These are phyloP conservation scores for Ceratobasidium sp. DNA, from an alignment of 1,284 basidiomycete genomes.

Conservation along the genomic window DNA sequence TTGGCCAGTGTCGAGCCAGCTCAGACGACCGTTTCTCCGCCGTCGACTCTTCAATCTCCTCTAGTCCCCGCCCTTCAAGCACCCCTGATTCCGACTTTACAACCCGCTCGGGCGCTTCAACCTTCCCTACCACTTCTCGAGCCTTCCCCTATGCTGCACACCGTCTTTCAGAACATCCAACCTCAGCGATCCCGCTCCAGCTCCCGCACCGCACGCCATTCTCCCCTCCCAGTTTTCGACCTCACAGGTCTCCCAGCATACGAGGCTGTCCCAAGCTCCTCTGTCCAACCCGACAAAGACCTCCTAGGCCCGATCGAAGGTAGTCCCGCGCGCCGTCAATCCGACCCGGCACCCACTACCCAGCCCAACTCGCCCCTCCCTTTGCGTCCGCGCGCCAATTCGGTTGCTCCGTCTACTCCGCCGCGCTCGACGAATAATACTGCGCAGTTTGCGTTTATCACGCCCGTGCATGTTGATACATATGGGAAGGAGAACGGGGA, in stretches of 20 bases:
- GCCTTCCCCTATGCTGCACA: background rate
- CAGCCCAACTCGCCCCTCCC: constrained; percentile 1
- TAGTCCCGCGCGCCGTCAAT: constrained; percentile 17
- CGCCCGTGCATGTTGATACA: constrained; percentile 16
- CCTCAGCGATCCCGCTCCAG: constrained; percentile 26
- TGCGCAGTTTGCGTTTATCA: constrained; percentile 38
- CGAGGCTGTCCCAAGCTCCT: background rate
- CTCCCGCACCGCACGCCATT: constrained; percentile 22
- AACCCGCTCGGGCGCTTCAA: background rate
- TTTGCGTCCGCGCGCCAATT: constrained; percentile 19
- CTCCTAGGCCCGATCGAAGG: background rate
- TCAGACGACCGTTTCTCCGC: background rate
- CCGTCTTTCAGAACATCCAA: background rate
- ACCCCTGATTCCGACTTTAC: background rate
- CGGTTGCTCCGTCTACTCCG: constrained; percentile 16
- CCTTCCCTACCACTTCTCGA: constrained; percentile 1
- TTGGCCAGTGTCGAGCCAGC: background rate
- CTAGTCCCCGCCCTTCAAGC: background rate
- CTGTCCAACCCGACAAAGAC: background rate
- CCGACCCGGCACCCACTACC: constrained; percentile 18
- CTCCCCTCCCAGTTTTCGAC: constrained; percentile 28
- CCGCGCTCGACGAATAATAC: constrained; percentile 37
- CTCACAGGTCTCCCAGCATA: constrained; percentile 15
- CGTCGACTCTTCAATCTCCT: background rate
- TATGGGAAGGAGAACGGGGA: background rate